Evolutionary conservation across 768 basidiomycete species (phyloP), one percentile per base, ranked within the genome.

Genomic region (Dioszegia hungarica): DNA sequence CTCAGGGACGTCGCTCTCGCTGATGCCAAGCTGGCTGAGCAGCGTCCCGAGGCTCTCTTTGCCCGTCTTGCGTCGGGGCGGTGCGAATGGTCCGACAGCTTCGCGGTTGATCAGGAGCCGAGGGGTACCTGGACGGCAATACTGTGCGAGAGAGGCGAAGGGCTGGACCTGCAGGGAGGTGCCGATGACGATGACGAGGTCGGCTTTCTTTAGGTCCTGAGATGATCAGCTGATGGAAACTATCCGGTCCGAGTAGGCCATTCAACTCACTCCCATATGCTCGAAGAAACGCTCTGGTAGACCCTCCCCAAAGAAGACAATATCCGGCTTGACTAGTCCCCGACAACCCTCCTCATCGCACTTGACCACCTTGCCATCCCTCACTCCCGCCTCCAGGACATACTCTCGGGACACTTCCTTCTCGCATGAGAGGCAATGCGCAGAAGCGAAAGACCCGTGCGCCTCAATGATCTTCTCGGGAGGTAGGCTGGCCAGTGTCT

Each of bases 51-150:
- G 31, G 19, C 14, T 29, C 6, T 12, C 39, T 6, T 34, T 24
- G 19, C 36, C 29, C 5, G 17, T 22, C 22, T 11, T 39, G 1
- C 44, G n/a, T 25, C 36, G 29, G 19, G 34, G n/a, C 17, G 45
- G 14, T 14, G 28, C 31, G 59, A 73, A 64, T 47, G 63, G 57
- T 0, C 91, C 90, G 1, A 90, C 93, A 1, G 75, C 75, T 57
- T 94, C 90, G 40, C 90, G 80, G 72, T 95, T 95, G 76, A 98
- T 85, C 28, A 97, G 81, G n/a, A 94, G 81, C 1, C 93, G 86
- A 2, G 88, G 90, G 64, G 86, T 89, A 9, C 63, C 62, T 1
- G 77, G 57, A 3, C 79, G 78, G 0, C 87, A 84, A 54, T 81
- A 74, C 39, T 78, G 75, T 10, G 86, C 82, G 22, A 98, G 83